These are phyloP conservation scores for Gnomoniopsis sp. DNA, from an alignment of 2,329 filamentous ascomycete species.

Conservation along the genomic window DNA sequence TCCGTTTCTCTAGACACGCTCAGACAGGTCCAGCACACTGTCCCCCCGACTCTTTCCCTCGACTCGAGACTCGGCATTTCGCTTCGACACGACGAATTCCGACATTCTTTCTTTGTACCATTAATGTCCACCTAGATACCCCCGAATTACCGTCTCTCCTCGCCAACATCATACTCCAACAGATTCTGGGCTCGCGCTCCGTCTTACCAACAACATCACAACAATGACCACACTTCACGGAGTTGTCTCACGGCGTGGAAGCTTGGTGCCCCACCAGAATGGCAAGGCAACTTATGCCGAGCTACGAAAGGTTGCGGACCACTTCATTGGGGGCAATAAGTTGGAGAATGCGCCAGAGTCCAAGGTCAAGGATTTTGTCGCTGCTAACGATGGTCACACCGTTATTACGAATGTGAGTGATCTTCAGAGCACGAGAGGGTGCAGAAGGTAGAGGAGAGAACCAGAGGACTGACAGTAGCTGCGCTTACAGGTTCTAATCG, in stretches of 20 bases:
- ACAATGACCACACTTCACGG: constrained; percentile 45
- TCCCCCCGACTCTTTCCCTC: not conserved
- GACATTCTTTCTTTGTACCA: constrained; percentile 19
- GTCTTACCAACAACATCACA: constrained; percentile 18
- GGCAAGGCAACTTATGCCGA: constrained; percentile 69
- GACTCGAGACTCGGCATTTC: constrained; percentile 7
- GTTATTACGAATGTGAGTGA: constrained; percentile 91
- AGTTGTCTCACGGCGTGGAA: constrained; percentile 35
- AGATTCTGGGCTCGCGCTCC: constrained; percentile 12
- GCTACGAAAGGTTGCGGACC: constrained; percentile 78
- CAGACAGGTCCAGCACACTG: not conserved
- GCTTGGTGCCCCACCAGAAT: constrained; percentile 51
- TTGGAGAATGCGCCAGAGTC: constrained; percentile 77
- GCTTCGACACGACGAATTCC: not conserved
- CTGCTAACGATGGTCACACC: constrained; percentile 85
- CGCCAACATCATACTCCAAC: constrained; percentile 8
- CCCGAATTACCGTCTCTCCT: not conserved
- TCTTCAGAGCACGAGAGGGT: not conserved
- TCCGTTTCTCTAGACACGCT: not conserved
- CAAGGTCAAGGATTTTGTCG: constrained; percentile 95
- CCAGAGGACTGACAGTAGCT: not conserved
- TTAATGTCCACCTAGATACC: constrained; percentile 24
- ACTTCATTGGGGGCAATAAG: constrained; percentile 96
- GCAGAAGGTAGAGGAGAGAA: not conserved
- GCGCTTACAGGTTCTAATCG: constrained; percentile 77